Conservation (phyloP, 306 rosid genomes). For the Medicago truncatula region MtrunA17r5.0-ANR NC_053048.1:18086501-18087000, state of each 20-base stretch:
- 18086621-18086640: constrained; percentile 20
- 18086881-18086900: constrained; percentile 69
- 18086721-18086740: constrained; percentile 72
- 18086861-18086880: constrained; percentile 31
- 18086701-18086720: constrained; percentile 80
- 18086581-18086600: constrained; percentile 38
- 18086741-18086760: constrained; percentile 73
- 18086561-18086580: constrained; percentile 63
- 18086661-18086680: constrained; percentile 32
- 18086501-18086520: constrained; percentile 65
- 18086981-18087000: constrained; percentile 7
- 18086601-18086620: constrained; percentile 26
- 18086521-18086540: constrained; percentile 71
- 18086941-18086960: constrained; percentile 68
- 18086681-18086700: constrained; percentile 78
- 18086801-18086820: constrained; percentile 37
- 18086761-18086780: constrained; percentile 67
- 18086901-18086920: constrained; percentile 60
- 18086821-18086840: constrained; percentile 30
- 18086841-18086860: constrained; percentile 1
- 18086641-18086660: constrained; percentile 29
- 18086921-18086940: constrained; percentile 61
- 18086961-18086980: constrained; percentile 48
- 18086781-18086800: constrained; percentile 66
- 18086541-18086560: constrained; percentile 81